These are phyloP conservation scores for Cercospora berteroae DNA, from an alignment of 2,329 filamentous ascomycete species.

Conservation along the genomic window DNA sequence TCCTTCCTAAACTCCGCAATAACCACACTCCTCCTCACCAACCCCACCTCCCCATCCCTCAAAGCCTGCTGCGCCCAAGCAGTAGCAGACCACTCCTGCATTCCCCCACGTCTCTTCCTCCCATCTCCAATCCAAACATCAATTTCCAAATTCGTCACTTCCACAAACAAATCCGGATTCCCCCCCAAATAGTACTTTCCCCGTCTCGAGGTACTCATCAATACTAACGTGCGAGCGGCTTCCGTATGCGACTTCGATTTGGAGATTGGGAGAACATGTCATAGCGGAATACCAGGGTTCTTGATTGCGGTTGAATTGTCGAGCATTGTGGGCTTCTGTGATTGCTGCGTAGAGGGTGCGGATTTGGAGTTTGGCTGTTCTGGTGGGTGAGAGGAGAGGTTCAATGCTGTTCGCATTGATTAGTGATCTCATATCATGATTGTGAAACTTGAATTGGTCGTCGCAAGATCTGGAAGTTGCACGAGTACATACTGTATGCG, in stretches of 20 bases:
- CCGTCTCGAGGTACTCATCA: not conserved
- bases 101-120: not conserved
- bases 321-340: not conserved
- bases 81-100: not conserved
- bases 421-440: not conserved
- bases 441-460: too few relatives aligned
- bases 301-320: not conserved
- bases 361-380: not conserved
- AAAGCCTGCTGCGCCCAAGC: not conserved
- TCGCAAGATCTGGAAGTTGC: too few relatives aligned
- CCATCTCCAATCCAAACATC: not conserved
- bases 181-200: not conserved
- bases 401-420: not conserved
- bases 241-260: not conserved
- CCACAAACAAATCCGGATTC: not conserved
- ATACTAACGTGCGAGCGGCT: not conserved
- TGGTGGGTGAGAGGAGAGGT: not conserved
- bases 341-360: not conserved
- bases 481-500: not conserved
- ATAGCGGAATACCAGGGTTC: not conserved
- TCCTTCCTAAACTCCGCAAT: not conserved
- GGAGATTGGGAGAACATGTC: not conserved
- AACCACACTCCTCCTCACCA: not conserved
- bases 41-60: not conserved
- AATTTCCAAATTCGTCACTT: not conserved